These are phyloP conservation scores for Fusarium succisae DNA, from an alignment of 2,329 filamentous ascomycete species.

Conservation along the genomic window DNA sequence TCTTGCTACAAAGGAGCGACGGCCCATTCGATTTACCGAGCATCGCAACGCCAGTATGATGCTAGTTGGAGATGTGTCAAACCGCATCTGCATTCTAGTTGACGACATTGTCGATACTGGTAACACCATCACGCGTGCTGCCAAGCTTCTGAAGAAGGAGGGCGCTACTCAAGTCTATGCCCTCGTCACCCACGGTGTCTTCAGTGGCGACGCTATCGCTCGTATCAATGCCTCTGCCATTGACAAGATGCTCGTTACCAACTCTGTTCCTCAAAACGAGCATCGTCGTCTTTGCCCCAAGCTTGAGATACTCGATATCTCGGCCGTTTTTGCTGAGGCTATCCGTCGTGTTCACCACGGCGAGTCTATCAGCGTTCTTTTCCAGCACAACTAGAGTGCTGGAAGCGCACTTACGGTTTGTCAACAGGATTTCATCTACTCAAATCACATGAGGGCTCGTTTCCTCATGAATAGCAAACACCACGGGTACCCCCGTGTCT, in stretches of 20 bases:
- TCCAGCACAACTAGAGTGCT: slow-evolving; percentile 55
- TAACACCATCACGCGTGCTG: slow-evolving; percentile 95
- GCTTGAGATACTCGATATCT: slow-evolving; percentile 89
- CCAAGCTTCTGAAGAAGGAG: slow-evolving; percentile 96
- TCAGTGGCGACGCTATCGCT: slow-evolving; percentile 94
- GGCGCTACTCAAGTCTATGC: slow-evolving; percentile 92
- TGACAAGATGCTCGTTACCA: slow-evolving; percentile 94
- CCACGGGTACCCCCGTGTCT: background rate
- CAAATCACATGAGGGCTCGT: slow-evolving; percentile 18
- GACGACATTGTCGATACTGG: slow-evolving; percentile 96
- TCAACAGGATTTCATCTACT: slow-evolving; percentile 14
- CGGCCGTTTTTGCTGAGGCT: slow-evolving; percentile 91
- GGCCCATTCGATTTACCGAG: slow-evolving; percentile 86
- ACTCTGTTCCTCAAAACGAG: slow-evolving; percentile 89
- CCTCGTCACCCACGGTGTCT: slow-evolving; percentile 91
- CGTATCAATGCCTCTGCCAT: slow-evolving; percentile 92
- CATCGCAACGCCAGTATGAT: slow-evolving; percentile 95
- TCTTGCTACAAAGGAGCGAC: slow-evolving; percentile 72
- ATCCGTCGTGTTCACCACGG: slow-evolving; percentile 97
- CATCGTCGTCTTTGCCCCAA: slow-evolving; percentile 83
- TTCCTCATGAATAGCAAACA: background rate
- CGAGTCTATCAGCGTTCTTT: slow-evolving; percentile 95
- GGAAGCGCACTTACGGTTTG: slow-evolving; percentile 17
- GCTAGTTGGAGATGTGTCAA: slow-evolving; percentile 86
- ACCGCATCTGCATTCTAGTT: slow-evolving; percentile 86